phyloP scores from a whole-genome alignment of 2,329 filamentous ascomycete genomes.

The Hirsutella minnesotensis region DNA sequence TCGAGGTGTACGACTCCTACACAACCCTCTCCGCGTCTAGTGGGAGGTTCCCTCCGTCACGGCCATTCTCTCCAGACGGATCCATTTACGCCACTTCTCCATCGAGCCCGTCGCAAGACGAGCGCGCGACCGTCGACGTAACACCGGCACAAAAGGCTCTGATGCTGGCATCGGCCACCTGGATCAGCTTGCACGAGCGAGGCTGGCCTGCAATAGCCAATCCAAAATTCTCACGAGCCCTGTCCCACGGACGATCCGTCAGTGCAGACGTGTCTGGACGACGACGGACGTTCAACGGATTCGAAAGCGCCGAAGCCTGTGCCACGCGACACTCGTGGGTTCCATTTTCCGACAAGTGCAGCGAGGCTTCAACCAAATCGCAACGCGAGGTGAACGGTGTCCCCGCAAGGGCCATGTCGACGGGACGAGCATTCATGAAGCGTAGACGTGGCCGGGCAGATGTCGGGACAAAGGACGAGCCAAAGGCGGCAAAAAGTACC shows the following conservation, averaged over 20 bases:
- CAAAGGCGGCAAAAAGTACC: not conserved
- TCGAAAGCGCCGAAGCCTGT: constrained; percentile 3
- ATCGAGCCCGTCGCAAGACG: constrained; percentile 11
- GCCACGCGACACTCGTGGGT: not conserved
- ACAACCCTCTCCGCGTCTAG: constrained; percentile 40
- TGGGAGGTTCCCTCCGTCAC: constrained; percentile 34
- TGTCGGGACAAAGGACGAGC: too few species aligned
- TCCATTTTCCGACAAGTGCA: not conserved
- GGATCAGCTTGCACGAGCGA: constrained; percentile 23
- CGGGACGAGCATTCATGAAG: constrained; percentile 14
- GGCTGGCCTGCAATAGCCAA: constrained; percentile 21
- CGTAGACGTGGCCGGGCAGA: constrained; percentile 8
- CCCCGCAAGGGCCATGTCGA: constrained; percentile 12
- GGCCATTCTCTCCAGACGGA: constrained; percentile 16
- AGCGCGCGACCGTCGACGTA: constrained; percentile 17
- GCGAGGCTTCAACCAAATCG: not conserved
- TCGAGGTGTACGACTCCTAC: constrained; percentile 62
- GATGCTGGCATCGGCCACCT: constrained; percentile 26
- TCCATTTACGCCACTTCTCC: constrained; percentile 10
- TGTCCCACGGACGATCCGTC: constrained; percentile 13
- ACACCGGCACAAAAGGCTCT: constrained; percentile 20
- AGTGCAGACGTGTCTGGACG: constrained; percentile 4
- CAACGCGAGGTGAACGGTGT: not conserved
- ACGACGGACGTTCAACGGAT: constrained; percentile 7
- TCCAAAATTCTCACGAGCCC: constrained; percentile 14